Conservation (phyloP, 2,329 filamentous ascomycete species). For the Magnaporthales sp. region DNA sequence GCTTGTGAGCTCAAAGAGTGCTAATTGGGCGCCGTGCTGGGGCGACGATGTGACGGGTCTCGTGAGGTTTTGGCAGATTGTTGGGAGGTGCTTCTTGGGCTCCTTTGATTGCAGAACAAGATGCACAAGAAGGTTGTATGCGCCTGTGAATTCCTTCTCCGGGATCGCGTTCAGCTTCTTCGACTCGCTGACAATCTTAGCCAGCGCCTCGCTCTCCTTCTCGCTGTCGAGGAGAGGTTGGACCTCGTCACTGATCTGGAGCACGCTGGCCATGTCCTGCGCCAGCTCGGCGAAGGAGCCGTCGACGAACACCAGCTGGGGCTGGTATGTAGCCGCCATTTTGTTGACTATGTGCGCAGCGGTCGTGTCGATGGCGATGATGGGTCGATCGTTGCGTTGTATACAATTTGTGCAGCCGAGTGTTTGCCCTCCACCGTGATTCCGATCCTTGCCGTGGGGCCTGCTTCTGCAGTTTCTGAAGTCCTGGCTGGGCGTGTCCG, state of each 20-base stretch:
- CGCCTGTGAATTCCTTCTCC: conserved; percentile 93
- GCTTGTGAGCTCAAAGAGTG: conserved; percentile 84
- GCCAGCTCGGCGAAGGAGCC: conserved; percentile 88
- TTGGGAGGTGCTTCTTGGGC: conserved; percentile 75
- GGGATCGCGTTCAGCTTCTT: conserved; percentile 71
- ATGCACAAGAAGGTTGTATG: conserved; percentile 95
- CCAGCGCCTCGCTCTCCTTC: conserved; percentile 79
- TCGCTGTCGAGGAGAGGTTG: conserved; percentile 63
- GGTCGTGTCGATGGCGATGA: background rate
- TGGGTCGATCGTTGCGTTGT: background rate
- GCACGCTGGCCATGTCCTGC: conserved; percentile 89
- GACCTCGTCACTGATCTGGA: conserved; percentile 75
- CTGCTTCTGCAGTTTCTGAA: background rate
- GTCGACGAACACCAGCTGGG: conserved; percentile 69
- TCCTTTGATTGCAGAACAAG: conserved; percentile 81
- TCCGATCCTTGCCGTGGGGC: background rate
- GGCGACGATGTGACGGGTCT: conserved; percentile 82
- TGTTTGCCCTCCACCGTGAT: background rate
- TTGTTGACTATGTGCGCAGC: conserved; percentile 1
- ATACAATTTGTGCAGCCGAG: background rate
- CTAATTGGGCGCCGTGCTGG: conserved; percentile 74
- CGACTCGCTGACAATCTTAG: conserved; percentile 80
- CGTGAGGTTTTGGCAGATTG: conserved; percentile 81
- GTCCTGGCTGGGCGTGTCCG: background rate
- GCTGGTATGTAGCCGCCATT: conserved; percentile 23